Base-by-base conservation (phyloP, 176 grass and related monocot species). In the Phragmites australis region DNA sequence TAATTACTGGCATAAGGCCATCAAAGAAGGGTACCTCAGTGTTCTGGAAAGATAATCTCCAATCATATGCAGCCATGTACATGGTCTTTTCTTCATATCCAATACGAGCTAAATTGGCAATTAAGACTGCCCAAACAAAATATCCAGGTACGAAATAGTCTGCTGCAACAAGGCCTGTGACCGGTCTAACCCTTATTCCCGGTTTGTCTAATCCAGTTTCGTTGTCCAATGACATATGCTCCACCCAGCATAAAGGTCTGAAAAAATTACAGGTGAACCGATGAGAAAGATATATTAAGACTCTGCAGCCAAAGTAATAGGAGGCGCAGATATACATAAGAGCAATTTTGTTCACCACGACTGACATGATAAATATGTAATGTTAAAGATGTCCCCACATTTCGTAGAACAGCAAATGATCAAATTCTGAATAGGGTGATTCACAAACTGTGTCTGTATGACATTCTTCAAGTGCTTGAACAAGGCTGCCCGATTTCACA, bases 21-120 rank as follows among this genome's bases (percentile, higher is more conserved):
- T 80, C 52, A 18, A 75, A 86, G 19, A 86, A 63, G 19, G 77
- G 40, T 78, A 94, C 96, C 96, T 98, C 92, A 1, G 96, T 99
- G 68, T 99, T 95, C 71, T 99, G 96, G 69, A 99, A 99, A 73
- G 96, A 94, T 48, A 99, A 80, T 75, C 96, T 91, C 96, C 96
- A 99, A 88, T 99, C 96, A 91, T 99, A 95, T 61, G 96, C 92
- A 81, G 96, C 96, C 96, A 99, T 99, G 79, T 99, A 99, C 96
- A 99, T 99, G 18, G 89, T 95, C 78, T 95, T 99, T 81, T 99
- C 92, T 91, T 99, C 96, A 73, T 99, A 99, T 44, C 96, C 96
- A 80, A 99, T 95, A 54, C 88, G 88, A 75, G 96, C 96, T 78
- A 99, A 89, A 82, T 95, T 99, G 61, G 96, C 96, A 91, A 99